phyloP scores from a whole-genome alignment of 225 moss, liverwort and hornwort species.

The Rhytidiadelphus loreus region DNA sequence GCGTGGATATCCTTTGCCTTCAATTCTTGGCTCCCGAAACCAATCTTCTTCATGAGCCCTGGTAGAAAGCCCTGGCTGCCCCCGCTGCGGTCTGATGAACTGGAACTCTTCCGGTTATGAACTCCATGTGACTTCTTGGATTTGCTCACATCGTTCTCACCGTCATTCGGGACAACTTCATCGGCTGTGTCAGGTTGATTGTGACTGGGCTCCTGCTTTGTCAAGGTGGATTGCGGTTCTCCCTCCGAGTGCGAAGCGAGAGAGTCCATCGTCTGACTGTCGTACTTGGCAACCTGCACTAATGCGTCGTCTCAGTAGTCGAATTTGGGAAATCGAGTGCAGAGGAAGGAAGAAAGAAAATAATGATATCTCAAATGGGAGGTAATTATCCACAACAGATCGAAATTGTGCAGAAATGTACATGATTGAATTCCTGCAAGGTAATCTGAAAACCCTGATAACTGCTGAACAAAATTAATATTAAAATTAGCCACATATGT shows the following conservation, averaged over 20 bases:
- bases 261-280: background rate
- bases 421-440: background rate
- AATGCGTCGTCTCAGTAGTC: background rate
- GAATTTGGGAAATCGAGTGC: background rate
- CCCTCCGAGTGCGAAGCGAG: background rate
- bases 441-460: background rate
- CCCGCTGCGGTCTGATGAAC: background rate
- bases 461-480: background rate
- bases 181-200: background rate
- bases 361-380: background rate
- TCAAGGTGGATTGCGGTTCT: background rate
- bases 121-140: background rate
- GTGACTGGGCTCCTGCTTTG: background rate
- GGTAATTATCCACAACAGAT: background rate
- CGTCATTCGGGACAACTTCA: background rate
- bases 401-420: background rate
- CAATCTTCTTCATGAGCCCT: background rate
- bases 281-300: background rate
- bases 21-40: background rate
- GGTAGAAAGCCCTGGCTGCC: background rate
- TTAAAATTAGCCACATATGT: background rate
- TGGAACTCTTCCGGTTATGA: background rate
- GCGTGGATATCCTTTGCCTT: background rate
- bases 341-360: background rate
- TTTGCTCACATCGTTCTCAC: background rate